phyloP scores from a whole-genome alignment of 345 rosid genomes.

The Nasturtium officinale region DNA sequence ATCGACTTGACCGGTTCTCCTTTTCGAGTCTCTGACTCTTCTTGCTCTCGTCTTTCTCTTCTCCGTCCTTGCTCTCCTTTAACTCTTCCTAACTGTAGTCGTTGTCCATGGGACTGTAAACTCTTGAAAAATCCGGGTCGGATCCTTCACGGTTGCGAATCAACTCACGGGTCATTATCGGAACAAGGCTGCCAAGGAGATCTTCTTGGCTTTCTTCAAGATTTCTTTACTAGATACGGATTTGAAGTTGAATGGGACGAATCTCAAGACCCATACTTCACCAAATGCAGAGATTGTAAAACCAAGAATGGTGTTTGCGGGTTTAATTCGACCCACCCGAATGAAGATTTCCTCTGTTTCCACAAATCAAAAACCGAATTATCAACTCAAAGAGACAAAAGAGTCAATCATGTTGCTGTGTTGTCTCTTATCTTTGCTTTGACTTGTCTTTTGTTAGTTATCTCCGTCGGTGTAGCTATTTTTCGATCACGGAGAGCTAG shows the following conservation, averaged over 20 bases:
- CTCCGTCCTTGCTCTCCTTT: constrained; percentile 65
- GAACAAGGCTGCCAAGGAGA: constrained; percentile 71
- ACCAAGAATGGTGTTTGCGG: constrained; percentile 67
- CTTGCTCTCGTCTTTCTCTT: constrained; percentile 70
- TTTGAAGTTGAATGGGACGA: constrained; percentile 72
- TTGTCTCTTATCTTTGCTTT: constrained; percentile 56
- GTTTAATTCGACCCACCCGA: constrained; percentile 66
- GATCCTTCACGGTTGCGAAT: constrained; percentile 64
- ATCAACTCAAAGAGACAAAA: constrained; percentile 34
- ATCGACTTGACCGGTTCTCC: constrained; percentile 72
- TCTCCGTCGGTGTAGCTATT: constrained; percentile 51
- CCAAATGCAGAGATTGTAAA: constrained; percentile 56
- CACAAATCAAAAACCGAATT: constrained; percentile 43
- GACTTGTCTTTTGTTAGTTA: constrained; percentile 55
- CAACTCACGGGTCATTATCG: constrained; percentile 45
- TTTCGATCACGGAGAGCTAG: constrained; percentile 58
- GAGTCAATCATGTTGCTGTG: constrained; percentile 49
- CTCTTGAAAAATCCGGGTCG: constrained; percentile 58
- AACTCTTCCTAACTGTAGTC: constrained; percentile 59
- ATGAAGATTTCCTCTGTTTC: constrained; percentile 57
- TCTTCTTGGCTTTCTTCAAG: constrained; percentile 54
- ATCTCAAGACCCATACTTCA: constrained; percentile 65
- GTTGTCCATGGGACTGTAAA: constrained; percentile 65
- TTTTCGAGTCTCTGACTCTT: constrained; percentile 67
- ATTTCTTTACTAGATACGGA: constrained; percentile 52